Evolutionary conservation across 78 protist species (phyloP).

Genomic region (Fonticula alba): DNA sequence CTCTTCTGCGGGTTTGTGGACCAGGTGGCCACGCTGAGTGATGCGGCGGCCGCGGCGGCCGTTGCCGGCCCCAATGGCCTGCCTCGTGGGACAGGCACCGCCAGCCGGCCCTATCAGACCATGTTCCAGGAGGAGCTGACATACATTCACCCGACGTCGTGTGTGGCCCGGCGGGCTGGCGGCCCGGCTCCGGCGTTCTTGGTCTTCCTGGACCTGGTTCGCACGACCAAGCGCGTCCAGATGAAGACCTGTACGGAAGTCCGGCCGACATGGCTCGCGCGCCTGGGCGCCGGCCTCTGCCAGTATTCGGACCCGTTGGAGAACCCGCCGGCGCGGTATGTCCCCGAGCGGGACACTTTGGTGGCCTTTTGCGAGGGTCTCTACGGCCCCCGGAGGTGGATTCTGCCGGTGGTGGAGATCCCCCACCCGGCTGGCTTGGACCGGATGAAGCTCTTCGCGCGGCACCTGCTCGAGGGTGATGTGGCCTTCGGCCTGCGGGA

Average conservation of each 20-base stretch:
- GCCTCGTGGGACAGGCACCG: background rate
- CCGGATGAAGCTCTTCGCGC: conserved; percentile 3
- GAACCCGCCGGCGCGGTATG: conserved; percentile 4
- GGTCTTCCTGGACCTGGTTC: background rate
- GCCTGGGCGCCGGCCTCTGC: background rate
- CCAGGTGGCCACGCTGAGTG: conserved; percentile 10
- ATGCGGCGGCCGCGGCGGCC: background rate
- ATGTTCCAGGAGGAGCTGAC: background rate
- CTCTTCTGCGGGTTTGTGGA: conserved; percentile 9
- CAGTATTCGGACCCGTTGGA: background rate
- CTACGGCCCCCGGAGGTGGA: conserved; percentile 1
- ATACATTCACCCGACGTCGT: conserved; percentile 9
- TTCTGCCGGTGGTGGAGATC: background rate
- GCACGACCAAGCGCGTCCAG: background rate
- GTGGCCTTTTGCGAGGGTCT: background rate
- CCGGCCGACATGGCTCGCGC: conserved; percentile 11
- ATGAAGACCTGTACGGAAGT: background rate
- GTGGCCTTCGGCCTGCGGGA: too few relatives aligned
- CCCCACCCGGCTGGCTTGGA: background rate
- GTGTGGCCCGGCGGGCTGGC: background rate
- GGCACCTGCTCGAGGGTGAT: conserved; percentile 4
- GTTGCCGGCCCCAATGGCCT: background rate
- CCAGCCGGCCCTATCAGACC: background rate
- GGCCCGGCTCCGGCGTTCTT: conserved; percentile 2
- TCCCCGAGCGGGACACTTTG: background rate